Evolutionary conservation across 495 filamentous ascomycete species (phyloP), one percentile per base, ranked within the genome.

Genomic region (Xylaria nigripes): DNA sequence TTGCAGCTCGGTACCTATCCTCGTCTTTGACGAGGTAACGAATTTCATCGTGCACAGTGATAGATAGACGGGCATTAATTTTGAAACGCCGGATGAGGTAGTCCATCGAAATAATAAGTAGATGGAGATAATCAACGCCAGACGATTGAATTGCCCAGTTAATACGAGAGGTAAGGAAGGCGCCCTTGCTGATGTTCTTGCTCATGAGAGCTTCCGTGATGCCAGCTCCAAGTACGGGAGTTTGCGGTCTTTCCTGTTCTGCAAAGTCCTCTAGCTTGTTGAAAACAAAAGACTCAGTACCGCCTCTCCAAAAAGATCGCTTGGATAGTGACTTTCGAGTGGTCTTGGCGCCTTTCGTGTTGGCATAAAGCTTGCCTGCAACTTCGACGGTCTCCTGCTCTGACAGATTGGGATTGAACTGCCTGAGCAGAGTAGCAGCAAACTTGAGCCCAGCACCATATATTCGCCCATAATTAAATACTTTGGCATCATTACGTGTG

Each of bases 121-220:
- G 85, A 61, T 99, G 93, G 10, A 99, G 81, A 70, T 99, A 99
- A 70, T 99, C 93, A 12, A 97, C 93, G 27, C 93, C 93, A 7
- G 87, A 93, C 2, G 90, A 95, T 61, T 99, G 93, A 57, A 99
- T 96, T 18, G 93, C 93, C 93, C 93, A 99, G 66, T 99, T 99
- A 72, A 99, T 96, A 16, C 93, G 83, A 30, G 87, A 93, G 2
- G 94, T 94, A 74, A 99, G 86, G 71, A 92, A 99, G 44, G 85
- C 89, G 25, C 91, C 91, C 61, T 86, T 90, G 68, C 81, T 90
- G 60, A 97, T 82, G 64, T 85, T 94, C 29, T 88, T 83, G 41
- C 83, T 76, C 84, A 91, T 90, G 15, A 99, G 74, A 0, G 93
- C 93, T 67, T 97, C 91, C 0, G 93, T 99, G 63, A 99, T 97